Conservation (phyloP, 331 rosid genomes). For the Acacia concinna region DNA sequence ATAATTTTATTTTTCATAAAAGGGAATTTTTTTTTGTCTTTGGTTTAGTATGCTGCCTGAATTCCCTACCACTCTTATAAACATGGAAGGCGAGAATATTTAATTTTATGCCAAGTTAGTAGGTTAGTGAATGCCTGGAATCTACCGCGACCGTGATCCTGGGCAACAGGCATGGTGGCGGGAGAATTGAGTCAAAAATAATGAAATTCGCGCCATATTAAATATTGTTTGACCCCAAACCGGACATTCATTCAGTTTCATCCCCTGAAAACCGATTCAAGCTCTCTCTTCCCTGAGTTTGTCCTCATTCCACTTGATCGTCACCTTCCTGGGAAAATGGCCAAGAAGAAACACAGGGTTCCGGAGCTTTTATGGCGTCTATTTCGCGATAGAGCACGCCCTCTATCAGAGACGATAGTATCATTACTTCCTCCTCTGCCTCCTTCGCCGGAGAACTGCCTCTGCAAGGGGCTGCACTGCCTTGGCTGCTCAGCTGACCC, state of each 20-base stretch:
- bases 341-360: constrained; percentile 40
- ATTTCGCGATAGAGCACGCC: constrained; percentile 49
- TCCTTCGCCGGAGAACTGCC: constrained; percentile 36
- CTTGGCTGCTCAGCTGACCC: constrained; percentile 43
- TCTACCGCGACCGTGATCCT: too few species aligned
- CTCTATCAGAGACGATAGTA: constrained; percentile 44
- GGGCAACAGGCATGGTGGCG: too few species aligned
- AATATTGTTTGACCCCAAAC: background rate
- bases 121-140: too few species aligned
- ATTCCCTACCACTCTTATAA: too few species aligned
- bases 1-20: too few species aligned
- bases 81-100: too few species aligned
- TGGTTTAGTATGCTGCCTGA: too few species aligned
- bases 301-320: background rate
- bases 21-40: too few species aligned
- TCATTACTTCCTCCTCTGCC: constrained; percentile 56
- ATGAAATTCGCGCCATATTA: background rate
- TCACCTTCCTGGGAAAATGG: constrained; percentile 49
- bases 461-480: constrained; percentile 47
- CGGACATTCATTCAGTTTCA: background rate
- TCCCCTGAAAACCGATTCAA: background rate
- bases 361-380: constrained; percentile 72
- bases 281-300: background rate
- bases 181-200: too few species aligned
- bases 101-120: too few species aligned